Base-by-base conservation (phyloP, 176 grass and related monocot species). In the Hsuehochloa calcarea region DNA sequence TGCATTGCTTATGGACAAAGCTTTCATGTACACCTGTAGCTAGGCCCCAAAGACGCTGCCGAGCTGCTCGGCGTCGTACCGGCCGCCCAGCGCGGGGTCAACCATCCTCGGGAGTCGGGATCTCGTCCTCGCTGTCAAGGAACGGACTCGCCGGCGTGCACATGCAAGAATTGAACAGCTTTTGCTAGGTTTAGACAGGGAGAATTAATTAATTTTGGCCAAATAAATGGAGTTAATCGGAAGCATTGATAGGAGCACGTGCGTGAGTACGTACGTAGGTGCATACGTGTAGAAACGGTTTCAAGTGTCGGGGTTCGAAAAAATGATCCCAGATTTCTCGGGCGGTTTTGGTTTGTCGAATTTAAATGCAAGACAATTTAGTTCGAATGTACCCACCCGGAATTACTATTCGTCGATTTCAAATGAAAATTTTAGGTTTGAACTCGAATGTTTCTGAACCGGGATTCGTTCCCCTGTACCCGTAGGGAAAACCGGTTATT, bases 131-230 rank as follows among this genome's bases (percentile, higher is more conserved):
- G 66, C 49, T 65, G 49, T 82, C 72, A 4, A 93, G 76, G 23
- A 89, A 90, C 23, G 82, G 89, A 55, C 79, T 82, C 1, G 88
- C 96, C 95, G 93, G 81, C 96, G 90, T 95, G 81, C 14, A 59
- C 39, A 52, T 17, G 17, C 16, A 0, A 16, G 38, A 46, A 10
- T 15, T 16, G 10, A 71, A 25, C 5, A 0, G 11, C 55, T n/a
- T 3, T 52, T 16, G 29, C 43, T 8, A 65, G 27, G 12, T 4
- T 7, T 66, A 68, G 54, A 15, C 5, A 1, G 52, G 50, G n/a
- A n/a, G n/a, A n/a, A 46, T 63, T 14, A 26, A 14, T 29, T 29
- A 13, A 26, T 8, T 41, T 15, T 41, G 52, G 43, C 67, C 22
- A 17, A 59, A 23, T 1, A 9, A n/a, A 60, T 11, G n/a, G 22